Percentiles rank a stretch among this genome's conserved stretches.
Conservation (phyloP, 768 basidiomycete genomes). For the Mrakia blollopis region DNA sequence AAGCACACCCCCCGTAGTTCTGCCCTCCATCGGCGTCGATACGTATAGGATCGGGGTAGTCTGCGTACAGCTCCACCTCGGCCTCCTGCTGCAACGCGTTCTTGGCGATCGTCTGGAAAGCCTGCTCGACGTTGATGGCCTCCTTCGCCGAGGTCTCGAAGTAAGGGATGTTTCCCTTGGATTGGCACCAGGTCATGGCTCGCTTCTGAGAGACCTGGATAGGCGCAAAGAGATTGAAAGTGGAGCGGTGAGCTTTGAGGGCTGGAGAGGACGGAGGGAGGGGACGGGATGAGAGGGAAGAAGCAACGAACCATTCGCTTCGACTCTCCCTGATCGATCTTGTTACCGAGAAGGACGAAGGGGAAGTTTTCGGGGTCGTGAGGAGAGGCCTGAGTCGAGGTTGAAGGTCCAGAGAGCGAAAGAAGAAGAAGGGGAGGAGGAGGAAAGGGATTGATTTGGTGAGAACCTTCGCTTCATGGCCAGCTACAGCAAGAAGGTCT, state of each 20-base stretch:
- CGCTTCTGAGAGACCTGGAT: neutral
- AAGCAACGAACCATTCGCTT: conserved; percentile 74
- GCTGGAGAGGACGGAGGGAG: too few species aligned
- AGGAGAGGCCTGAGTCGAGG: conserved; percentile 72
- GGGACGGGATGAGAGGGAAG: neutral
- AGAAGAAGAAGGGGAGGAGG: neutral
- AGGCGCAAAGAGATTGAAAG: neutral
- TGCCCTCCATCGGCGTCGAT: conserved; percentile 89
- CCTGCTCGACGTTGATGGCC: conserved; percentile 99
- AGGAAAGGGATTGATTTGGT: too few species aligned
- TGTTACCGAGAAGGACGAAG: conserved; percentile 98
- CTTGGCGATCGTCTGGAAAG: conserved; percentile 99
- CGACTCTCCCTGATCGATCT: conserved; percentile 99
- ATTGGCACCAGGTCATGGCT: conserved; percentile 86
- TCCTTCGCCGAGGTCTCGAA: conserved; percentile 99
- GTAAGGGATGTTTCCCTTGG: conserved; percentile 99
- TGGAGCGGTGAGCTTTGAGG: neutral
- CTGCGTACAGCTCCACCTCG: conserved; percentile 94
- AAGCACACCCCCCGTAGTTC: conserved; percentile 72
- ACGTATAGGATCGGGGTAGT: conserved; percentile 98
- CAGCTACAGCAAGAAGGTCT: neutral
- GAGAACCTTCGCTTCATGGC: neutral
- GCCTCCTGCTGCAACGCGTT: conserved; percentile 96
- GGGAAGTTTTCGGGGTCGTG: conserved; percentile 99
- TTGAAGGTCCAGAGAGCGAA: neutral